Percentiles rank a stretch among this genome's conserved stretches.
These are phyloP conservation scores for Globisporangium nodosum DNA, from an alignment of 352 stramenopile species.

Conservation along the genomic window DNA sequence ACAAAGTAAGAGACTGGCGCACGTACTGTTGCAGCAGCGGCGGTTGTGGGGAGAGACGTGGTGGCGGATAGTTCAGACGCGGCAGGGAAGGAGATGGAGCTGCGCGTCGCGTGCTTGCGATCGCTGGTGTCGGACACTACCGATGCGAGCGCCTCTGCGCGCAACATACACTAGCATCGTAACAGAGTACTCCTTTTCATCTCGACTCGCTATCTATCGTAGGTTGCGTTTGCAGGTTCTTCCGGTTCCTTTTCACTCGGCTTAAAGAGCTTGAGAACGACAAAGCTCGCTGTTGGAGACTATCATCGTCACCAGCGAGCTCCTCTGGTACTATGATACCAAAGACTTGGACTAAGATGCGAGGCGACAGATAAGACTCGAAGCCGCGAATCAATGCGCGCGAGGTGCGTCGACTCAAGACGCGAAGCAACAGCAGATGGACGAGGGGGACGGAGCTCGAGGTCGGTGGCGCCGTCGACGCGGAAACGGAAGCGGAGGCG, in stretches of 20 bases:
- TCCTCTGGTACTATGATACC: no score
- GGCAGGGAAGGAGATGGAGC: background rate
- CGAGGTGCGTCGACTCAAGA: no score
- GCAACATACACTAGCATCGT: background rate
- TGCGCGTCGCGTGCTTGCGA: constrained; percentile 2
- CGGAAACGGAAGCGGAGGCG: no score
- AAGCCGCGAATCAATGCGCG: no score
- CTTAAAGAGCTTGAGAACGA: background rate
- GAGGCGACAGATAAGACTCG: background rate
- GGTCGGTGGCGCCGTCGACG: no score
- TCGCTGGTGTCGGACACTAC: constrained; percentile 15
- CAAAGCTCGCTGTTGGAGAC: background rate
- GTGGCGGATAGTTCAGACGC: background rate
- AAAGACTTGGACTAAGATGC: background rate
- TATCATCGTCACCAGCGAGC: no score
- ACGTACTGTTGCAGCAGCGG: no score
- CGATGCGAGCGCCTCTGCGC: constrained; percentile 16
- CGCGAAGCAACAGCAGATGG: background rate
- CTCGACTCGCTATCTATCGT: no score
- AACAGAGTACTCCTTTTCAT: no score
- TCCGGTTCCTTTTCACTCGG: no score
- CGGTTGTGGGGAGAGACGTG: background rate
- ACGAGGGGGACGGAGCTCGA: background rate
- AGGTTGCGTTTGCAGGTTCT: no score
- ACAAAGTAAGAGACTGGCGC: background rate